These are phyloP conservation scores for Zalaria obscura DNA, from an alignment of 2,329 filamentous ascomycete species.

Conservation along the genomic window DNA sequence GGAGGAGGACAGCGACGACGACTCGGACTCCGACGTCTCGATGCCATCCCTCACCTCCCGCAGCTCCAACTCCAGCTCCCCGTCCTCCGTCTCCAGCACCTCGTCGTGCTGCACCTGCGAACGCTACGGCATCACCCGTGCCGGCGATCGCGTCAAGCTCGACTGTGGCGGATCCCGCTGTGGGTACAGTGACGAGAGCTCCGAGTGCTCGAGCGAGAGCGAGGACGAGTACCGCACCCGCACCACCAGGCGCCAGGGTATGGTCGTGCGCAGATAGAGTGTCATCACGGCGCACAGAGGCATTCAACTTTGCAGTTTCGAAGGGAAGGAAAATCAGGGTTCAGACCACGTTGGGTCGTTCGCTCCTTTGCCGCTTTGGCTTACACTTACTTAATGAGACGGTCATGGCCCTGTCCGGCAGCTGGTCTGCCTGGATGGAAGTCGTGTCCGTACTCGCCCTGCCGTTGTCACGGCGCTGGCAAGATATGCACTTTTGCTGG, in stretches of 20 bases:
- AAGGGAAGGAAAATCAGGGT: too few species aligned
- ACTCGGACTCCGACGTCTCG: slow-evolving; percentile 27
- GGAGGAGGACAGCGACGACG: slow-evolving; percentile 48
- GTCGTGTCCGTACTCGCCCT: not conserved
- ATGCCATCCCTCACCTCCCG: slow-evolving; percentile 64
- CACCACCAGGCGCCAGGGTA: slow-evolving; percentile 48
- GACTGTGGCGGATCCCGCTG: slow-evolving; percentile 87
- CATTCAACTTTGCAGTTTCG: not conserved
- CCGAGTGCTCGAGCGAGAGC: slow-evolving; percentile 53
- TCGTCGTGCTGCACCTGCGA: slow-evolving; percentile 70
- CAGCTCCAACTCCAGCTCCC: slow-evolving; percentile 50
- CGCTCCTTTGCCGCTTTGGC: not conserved
- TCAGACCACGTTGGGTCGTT: not conserved
- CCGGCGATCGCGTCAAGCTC: slow-evolving; percentile 80
- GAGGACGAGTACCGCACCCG: slow-evolving; percentile 36
- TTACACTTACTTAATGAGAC: not conserved
- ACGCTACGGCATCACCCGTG: slow-evolving; percentile 89
- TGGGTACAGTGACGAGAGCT: slow-evolving; percentile 60
- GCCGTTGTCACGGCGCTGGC: not conserved
- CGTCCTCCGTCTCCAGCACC: slow-evolving; percentile 49
- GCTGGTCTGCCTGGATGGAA: not conserved
- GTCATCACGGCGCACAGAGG: not conserved
- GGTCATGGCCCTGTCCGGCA: not conserved
- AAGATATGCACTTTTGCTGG: not conserved
- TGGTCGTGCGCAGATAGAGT: slow-evolving; percentile 36